Conservation (phyloP, 257 asterid genomes). For the Primulina eburnea region DNA sequence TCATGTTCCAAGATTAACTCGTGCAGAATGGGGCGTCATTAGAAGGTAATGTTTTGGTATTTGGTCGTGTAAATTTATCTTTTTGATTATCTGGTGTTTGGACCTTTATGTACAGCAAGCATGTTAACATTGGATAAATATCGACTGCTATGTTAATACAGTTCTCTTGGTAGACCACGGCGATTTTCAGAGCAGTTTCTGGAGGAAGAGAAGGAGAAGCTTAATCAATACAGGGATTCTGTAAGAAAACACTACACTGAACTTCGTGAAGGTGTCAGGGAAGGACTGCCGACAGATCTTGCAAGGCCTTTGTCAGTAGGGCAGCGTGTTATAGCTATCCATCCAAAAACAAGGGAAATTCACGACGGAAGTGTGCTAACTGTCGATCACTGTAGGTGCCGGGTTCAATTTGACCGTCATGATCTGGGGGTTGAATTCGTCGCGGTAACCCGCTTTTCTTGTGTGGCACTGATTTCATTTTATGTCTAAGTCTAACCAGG, state of each 20-base stretch:
- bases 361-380: constrained; percentile 89
- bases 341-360: constrained; percentile 89
- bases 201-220: constrained; percentile 95
- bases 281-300: constrained; percentile 87
- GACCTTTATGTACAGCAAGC: constrained; percentile 15
- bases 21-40: constrained; percentile 60
- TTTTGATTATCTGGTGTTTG: constrained; percentile 10
- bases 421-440: constrained; percentile 95
- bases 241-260: constrained; percentile 84
- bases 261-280: constrained; percentile 80
- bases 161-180: constrained; percentile 95
- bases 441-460: constrained; percentile 47
- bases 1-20: constrained; percentile 54
- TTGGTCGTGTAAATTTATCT: constrained; percentile 1
- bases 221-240: constrained; percentile 77
- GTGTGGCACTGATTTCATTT: constrained; percentile 21
- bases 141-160: constrained; percentile 37
- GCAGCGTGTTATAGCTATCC: constrained; percentile 91
- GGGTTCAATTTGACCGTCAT: constrained; percentile 88
- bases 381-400: constrained; percentile 80
- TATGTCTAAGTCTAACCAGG: not conserved
- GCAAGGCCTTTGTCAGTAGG: constrained; percentile 92
- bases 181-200: constrained; percentile 87
- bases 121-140: constrained; percentile 10
- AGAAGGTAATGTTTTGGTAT: constrained; percentile 42